Percentiles rank a stretch among this genome's conserved stretches.
Conservation (phyloP, 768 basidiomycete species). For the Podaxis pistillaris region DNA sequence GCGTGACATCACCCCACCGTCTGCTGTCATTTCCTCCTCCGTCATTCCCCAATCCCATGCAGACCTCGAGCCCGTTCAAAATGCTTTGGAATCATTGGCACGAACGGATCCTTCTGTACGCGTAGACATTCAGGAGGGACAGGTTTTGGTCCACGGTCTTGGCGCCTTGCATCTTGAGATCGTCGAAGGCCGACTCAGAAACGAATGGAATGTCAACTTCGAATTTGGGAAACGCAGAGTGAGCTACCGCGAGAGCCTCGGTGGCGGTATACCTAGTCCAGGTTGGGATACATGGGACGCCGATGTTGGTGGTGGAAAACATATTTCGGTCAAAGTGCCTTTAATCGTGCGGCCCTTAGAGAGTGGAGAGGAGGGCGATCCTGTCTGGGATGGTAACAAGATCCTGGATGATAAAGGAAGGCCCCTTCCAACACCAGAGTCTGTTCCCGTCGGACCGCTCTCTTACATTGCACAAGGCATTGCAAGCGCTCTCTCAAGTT, state of each 20-base stretch:
- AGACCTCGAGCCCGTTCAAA: conserved; percentile 75
- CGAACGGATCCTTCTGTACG: conserved; percentile 93
- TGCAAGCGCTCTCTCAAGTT: conserved; percentile 68
- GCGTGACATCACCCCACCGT: conserved; percentile 69
- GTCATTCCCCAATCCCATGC: conserved; percentile 79
- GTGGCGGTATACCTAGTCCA: conserved; percentile 26
- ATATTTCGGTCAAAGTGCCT: conserved; percentile 46
- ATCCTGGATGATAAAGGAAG: conserved; percentile 56
- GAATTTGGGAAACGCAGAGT: conserved; percentile 78
- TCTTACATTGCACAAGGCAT: conserved; percentile 67
- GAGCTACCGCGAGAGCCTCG: conserved; percentile 71
- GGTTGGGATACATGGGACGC: conserved; percentile 55
- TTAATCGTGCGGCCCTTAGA: conserved; percentile 55
- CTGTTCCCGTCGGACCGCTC: conserved; percentile 44
- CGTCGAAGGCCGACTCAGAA: conserved; percentile 72
- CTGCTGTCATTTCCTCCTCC: conserved; percentile 84
- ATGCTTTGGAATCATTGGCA: conserved; percentile 65
- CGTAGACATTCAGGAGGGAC: conserved; percentile 77
- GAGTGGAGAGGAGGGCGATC: conserved; percentile 59
- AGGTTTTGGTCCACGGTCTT: conserved; percentile 79
- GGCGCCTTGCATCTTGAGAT: conserved; percentile 90
- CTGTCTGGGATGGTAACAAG: conserved; percentile 75
- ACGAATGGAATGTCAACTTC: conserved; percentile 79
- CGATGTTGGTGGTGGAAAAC: conserved; percentile 56
- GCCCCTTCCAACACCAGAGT: conserved; percentile 51